Percentiles rank a stretch among this genome's conserved stretches.
Conservation (phyloP, 1,284 basidiomycete genomes). For the Entoloma clypeatum region DNA sequence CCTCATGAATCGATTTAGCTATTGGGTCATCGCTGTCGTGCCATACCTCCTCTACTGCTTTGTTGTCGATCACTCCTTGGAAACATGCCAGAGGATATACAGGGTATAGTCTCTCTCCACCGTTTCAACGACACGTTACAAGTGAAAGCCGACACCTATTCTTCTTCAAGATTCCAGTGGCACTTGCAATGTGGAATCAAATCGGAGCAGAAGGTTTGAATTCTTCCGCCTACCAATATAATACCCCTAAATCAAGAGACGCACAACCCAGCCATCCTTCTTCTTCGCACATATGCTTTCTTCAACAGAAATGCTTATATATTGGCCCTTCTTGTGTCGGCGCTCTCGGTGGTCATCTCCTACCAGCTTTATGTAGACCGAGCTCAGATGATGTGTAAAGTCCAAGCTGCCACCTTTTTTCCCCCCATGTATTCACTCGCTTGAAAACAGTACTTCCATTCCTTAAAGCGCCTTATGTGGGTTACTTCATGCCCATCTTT, state of each 20-base stretch:
- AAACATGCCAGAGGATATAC: slow-evolving; percentile 63
- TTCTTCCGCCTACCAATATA: slow-evolving; percentile 9
- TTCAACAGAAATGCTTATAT: slow-evolving; percentile 72
- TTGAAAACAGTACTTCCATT: slow-evolving; percentile 63
- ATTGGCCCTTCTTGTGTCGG: slow-evolving; percentile 54
- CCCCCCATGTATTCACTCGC: slow-evolving; percentile 7
- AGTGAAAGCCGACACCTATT: not conserved
- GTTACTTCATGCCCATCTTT: slow-evolving; percentile 22
- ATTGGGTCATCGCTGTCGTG: slow-evolving; percentile 74
- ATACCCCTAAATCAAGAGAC: slow-evolving; percentile 11
- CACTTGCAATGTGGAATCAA: slow-evolving; percentile 81
- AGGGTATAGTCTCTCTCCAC: slow-evolving; percentile 37
- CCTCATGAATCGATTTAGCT: slow-evolving; percentile 36
- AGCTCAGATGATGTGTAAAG: slow-evolving; percentile 69
- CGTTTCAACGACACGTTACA: slow-evolving; percentile 9
- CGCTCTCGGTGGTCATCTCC: slow-evolving; percentile 64
- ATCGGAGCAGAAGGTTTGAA: slow-evolving; percentile 67
- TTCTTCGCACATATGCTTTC: slow-evolving; percentile 80
- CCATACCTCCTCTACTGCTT: slow-evolving; percentile 73
- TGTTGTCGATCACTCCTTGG: slow-evolving; percentile 57
- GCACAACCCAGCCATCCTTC: slow-evolving; percentile 54
- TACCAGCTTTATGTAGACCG: slow-evolving; percentile 77
- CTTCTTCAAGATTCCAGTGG: slow-evolving; percentile 59
- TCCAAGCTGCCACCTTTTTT: not conserved
- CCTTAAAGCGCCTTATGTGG: slow-evolving; percentile 55